phyloP scores from a whole-genome alignment of 768 basidiomycete genomes.

The Pulveroboletus sp. region DNA sequence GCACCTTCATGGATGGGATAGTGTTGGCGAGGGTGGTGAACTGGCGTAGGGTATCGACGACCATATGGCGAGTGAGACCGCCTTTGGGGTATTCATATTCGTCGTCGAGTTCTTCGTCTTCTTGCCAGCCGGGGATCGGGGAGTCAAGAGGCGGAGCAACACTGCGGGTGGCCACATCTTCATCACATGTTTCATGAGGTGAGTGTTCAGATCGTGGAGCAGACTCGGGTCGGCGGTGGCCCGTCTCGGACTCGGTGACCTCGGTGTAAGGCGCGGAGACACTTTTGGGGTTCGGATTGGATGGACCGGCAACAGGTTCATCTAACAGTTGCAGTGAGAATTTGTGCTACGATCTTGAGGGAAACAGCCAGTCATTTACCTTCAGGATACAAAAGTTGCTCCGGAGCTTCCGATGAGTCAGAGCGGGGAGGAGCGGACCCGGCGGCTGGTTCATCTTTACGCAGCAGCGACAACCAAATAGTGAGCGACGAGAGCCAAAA shows the following conservation, averaged over 20 bases:
- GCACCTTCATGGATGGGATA: conserved; percentile 15
- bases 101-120: conserved; percentile 3
- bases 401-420: conserved; percentile 6
- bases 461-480: not conserved
- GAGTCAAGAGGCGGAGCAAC: not conserved
- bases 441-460: conserved; percentile 1
- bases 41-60: conserved; percentile 27
- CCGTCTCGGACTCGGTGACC: not conserved
- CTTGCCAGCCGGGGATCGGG: not conserved
- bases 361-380: not conserved
- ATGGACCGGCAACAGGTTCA: conserved; percentile 2
- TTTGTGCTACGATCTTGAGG: not conserved
- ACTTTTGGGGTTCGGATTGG: not conserved
- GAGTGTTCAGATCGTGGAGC: not conserved
- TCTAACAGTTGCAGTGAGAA: conserved; percentile 1
- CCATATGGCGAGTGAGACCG: conserved; percentile 20
- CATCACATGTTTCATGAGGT: not conserved
- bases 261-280: not conserved
- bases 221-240: not conserved
- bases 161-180: not conserved
- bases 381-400: conserved; percentile 9
- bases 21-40: conserved; percentile 22
- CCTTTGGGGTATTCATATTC: conserved; percentile 3
- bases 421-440: not conserved
- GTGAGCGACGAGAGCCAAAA: not conserved